Percentiles rank a stretch among this genome's conserved stretches.
Conservation (phyloP, 768 basidiomycete genomes). For the Xanthoconium purpureum region DNA sequence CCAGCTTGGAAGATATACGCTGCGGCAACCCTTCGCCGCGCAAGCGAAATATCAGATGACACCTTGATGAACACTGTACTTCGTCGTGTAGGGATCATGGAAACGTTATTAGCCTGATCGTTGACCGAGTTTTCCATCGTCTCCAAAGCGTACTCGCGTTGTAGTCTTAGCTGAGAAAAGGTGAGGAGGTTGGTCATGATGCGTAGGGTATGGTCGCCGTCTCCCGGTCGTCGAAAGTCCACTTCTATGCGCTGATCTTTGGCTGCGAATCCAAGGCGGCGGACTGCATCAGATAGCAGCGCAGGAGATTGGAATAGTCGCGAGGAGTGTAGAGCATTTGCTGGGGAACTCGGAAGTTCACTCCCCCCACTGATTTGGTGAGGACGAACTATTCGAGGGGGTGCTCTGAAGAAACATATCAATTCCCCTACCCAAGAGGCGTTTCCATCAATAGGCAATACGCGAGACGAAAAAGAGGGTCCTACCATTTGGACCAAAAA, state of each 20-base stretch:
- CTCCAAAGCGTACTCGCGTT: slow-evolving; percentile 40
- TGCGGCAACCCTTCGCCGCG: slow-evolving; percentile 53
- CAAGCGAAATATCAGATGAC: slow-evolving; percentile 47
- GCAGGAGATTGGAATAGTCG: slow-evolving; percentile 59
- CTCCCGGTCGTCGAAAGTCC: slow-evolving; percentile 44
- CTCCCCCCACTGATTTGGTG: slow-evolving; percentile 31
- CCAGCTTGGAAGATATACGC: slow-evolving; percentile 54
- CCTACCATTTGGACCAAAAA: slow-evolving; percentile 85
- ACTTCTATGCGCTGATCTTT: slow-evolving; percentile 47
- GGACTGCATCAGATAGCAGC: slow-evolving; percentile 70
- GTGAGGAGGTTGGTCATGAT: slow-evolving; percentile 77
- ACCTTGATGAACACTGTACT: slow-evolving; percentile 60
- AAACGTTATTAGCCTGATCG: slow-evolving; percentile 17
- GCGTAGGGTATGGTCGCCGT: slow-evolving; percentile 59
- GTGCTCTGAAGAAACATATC: slow-evolving; percentile 80
- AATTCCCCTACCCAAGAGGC: slow-evolving; percentile 61
- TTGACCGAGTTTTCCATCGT: slow-evolving; percentile 33
- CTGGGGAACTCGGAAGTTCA: slow-evolving; percentile 51
- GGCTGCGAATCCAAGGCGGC: slow-evolving; percentile 59
- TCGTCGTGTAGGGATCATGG: slow-evolving; percentile 38
- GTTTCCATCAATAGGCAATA: slow-evolving; percentile 1
- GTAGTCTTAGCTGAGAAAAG: slow-evolving; percentile 44
- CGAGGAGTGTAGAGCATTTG: slow-evolving; percentile 24
- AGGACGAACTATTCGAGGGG: slow-evolving; percentile 68
- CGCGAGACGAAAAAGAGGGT: background rate